A percentile compares a stretch with the other conserved stretches of the same genome.
phyloP scores from a whole-genome alignment of 768 basidiomycete species.

The Calocera viscosa region DNA sequence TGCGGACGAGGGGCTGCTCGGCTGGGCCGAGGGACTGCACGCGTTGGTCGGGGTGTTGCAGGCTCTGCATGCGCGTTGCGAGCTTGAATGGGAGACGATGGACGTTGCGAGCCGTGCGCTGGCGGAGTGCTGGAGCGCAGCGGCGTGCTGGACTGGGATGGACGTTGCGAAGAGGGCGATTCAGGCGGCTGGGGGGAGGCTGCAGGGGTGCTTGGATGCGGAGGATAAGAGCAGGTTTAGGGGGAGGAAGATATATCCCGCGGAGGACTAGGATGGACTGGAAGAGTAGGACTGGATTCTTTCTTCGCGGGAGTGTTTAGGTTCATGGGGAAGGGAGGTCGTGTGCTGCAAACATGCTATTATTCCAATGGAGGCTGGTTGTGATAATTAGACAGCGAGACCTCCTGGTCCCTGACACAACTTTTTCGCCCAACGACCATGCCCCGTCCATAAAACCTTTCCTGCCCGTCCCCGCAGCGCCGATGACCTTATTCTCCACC shows the following conservation, averaged over 20 bases:
- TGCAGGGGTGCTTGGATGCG: background rate
- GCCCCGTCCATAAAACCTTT: background rate
- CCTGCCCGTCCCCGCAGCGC: background rate
- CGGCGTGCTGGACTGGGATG: constrained; percentile 55
- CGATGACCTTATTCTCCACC: background rate
- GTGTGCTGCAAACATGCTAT: background rate
- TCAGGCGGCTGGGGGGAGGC: background rate
- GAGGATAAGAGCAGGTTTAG: background rate
- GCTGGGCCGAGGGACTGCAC: constrained; percentile 58
- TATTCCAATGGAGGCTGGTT: background rate
- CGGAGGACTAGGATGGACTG: background rate
- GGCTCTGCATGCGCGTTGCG: constrained; percentile 51
- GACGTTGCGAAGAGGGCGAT: constrained; percentile 17
- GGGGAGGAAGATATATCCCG: background rate
- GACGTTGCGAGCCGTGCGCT: constrained; percentile 57
- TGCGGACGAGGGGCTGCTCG: constrained; percentile 36
- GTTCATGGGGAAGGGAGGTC: no score
- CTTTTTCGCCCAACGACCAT: background rate
- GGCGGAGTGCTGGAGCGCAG: constrained; percentile 69
- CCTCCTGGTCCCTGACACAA: background rate
- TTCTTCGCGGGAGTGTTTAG: no score
- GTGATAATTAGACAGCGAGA: background rate
- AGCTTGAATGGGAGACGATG: constrained; percentile 66
- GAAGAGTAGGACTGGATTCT: no score
- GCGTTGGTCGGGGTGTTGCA: constrained; percentile 59